phyloP scores from a whole-genome alignment of 768 basidiomycete species.

The Daedaleopsis nitida region DNA sequence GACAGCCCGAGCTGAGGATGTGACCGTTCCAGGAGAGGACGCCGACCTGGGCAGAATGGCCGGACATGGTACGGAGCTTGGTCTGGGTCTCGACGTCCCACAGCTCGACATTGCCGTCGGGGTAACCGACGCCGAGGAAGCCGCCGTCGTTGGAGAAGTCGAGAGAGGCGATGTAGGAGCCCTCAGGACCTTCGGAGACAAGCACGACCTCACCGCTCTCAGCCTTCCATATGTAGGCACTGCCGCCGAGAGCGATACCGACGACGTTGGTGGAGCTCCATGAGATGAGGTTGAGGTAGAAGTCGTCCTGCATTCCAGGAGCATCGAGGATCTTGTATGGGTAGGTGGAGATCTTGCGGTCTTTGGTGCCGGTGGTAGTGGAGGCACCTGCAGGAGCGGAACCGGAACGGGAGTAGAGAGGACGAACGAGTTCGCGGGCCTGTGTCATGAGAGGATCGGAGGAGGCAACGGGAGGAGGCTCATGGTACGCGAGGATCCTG shows the following conservation, averaged over 20 bases:
- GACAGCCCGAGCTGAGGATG: conserved; percentile 84
- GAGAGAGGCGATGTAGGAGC: conserved; percentile 73
- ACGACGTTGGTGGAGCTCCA: conserved; percentile 89
- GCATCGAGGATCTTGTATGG: conserved; percentile 96
- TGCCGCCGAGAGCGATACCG: conserved; percentile 85
- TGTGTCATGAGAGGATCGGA: conserved; percentile 74
- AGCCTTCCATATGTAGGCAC: conserved; percentile 93
- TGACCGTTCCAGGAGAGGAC: conserved; percentile 87
- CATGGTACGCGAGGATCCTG: conserved; percentile 87
- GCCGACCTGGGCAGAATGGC: conserved; percentile 83
- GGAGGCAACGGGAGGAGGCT: conserved; percentile 78
- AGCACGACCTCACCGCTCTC: conserved; percentile 84
- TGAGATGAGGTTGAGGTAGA: conserved; percentile 91
- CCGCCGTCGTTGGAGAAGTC: conserved; percentile 80
- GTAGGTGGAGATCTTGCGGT: conserved; percentile 80
- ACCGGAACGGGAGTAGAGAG: conserved; percentile 71
- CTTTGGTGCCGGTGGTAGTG: conserved; percentile 58
- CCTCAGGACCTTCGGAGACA: conserved; percentile 74
- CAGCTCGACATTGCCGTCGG: conserved; percentile 87
- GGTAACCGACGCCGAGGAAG: conserved; percentile 81
- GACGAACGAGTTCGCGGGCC: conserved; percentile 76
- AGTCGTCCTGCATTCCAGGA: conserved; percentile 91
- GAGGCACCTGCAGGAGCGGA: conserved; percentile 66
- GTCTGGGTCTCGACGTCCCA: conserved; percentile 85
- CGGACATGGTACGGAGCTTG: conserved; percentile 88